Conservation (phyloP, 768 basidiomycete genomes). For the Suillus subaureus region DNA sequence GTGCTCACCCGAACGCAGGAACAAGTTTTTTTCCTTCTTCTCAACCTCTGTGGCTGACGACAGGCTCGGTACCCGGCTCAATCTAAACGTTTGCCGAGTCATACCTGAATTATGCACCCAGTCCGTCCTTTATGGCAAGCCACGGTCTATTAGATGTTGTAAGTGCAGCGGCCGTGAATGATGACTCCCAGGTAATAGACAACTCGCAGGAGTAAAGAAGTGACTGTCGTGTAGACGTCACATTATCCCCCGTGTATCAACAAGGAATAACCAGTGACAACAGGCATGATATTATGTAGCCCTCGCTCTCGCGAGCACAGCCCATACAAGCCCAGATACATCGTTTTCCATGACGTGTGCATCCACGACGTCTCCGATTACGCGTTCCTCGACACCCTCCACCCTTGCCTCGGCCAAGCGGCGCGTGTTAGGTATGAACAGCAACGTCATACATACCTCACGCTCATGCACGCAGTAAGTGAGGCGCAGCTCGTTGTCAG, state of each 20-base stretch:
- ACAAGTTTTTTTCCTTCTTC: too few relatives aligned
- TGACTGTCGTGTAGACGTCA: background rate
- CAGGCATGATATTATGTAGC: background rate
- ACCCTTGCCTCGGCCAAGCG: conserved; percentile 63
- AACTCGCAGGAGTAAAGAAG: background rate
- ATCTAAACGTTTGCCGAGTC: background rate
- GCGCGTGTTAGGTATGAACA: conserved; percentile 73
- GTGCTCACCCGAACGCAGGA: too few relatives aligned
- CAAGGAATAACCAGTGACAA: background rate
- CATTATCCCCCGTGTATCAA: background rate
- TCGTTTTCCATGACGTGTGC: conserved; percentile 66
- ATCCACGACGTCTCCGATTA: conserved; percentile 61
- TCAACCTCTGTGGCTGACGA: too few relatives aligned
- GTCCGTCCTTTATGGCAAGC: background rate
- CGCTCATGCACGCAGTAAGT: conserved; percentile 55
- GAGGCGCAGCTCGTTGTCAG: conserved; percentile 79
- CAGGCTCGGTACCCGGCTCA: too few relatives aligned
- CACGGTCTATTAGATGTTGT: background rate
- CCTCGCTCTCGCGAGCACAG: conserved; percentile 53
- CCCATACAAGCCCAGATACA: conserved; percentile 63
- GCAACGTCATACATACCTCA: conserved; percentile 53
- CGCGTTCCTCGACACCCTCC: conserved; percentile 53
- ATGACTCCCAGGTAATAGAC: background rate
- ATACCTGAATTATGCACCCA: background rate
- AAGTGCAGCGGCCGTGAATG: background rate